Conservation (phyloP, 768 basidiomycete species). For the Russula griseocarnosa region DNA sequence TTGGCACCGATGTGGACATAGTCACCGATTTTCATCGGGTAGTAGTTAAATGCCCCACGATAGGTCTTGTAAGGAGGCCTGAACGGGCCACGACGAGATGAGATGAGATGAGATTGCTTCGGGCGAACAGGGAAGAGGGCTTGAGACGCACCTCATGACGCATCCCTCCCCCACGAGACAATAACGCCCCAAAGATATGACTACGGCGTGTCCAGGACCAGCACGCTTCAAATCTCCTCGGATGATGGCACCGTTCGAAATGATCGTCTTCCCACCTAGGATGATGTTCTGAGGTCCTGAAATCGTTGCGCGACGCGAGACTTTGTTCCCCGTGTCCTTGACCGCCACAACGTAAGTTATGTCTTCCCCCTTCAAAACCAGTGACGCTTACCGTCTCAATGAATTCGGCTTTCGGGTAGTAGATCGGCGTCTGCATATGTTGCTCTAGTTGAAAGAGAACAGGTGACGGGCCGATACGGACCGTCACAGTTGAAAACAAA, state of each 20-base stretch:
- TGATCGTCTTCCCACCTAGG: conserved; percentile 94
- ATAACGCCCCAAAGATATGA: conserved; percentile 90
- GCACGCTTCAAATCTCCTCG: conserved; percentile 90
- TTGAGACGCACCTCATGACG: conserved; percentile 64
- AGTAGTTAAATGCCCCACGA: conserved; percentile 90
- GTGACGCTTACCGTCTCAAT: conserved; percentile 64
- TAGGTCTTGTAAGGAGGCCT: conserved; percentile 90
- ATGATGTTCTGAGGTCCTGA: conserved; percentile 95
- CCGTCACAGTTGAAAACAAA: background rate
- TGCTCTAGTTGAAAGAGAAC: background rate
- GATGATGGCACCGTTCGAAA: conserved; percentile 84
- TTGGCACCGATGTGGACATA: conserved; percentile 91
- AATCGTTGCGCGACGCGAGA: conserved; percentile 86
- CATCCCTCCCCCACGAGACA: conserved; percentile 87
- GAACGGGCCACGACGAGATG: background rate
- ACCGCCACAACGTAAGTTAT: background rate
- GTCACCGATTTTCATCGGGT: conserved; percentile 96
- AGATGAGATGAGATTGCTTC: background rate
- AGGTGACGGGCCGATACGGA: conserved; percentile 3
- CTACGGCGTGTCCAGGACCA: conserved; percentile 88
- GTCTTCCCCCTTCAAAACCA: background rate
- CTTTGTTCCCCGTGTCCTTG: conserved; percentile 94
- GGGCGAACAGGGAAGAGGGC: background rate
- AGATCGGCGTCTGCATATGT: conserved; percentile 73
- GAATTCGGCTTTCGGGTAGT: conserved; percentile 78